A percentile compares a stretch with the other conserved stretches of the same genome.
These are phyloP conservation scores for Fusarium vanettenii DNA, from an alignment of 2,329 filamentous ascomycete species.

Conservation along the genomic window DNA sequence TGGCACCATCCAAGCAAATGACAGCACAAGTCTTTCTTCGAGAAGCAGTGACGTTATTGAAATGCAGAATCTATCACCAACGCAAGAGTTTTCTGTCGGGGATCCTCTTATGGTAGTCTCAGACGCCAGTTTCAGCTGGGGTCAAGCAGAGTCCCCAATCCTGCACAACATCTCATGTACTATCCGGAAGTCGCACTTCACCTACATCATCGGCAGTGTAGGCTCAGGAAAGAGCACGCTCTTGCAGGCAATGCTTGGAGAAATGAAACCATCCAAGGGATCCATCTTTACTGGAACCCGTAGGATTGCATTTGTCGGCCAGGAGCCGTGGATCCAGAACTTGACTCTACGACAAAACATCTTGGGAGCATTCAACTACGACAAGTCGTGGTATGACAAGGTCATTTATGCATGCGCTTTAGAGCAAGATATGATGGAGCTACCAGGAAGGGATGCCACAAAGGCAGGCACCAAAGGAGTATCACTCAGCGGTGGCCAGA, in stretches of 20 bases:
- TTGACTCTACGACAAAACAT: conserved; percentile 17
- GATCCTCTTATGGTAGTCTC: conserved; percentile 10
- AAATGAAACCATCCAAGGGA: conserved; percentile 8
- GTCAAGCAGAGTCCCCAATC: not conserved
- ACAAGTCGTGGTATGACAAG: conserved; percentile 9
- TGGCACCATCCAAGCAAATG: not conserved
- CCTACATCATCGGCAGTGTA: conserved; percentile 14
- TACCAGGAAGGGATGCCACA: conserved; percentile 2
- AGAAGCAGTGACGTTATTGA: not conserved
- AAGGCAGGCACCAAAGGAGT: conserved; percentile 49
- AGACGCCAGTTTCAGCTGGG: conserved; percentile 8
- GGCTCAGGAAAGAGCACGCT: conserved; percentile 14
- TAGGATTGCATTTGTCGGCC: conserved; percentile 13
- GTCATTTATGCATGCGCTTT: conserved; percentile 8
- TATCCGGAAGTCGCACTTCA: conserved; percentile 12
- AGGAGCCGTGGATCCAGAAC: conserved; percentile 19
- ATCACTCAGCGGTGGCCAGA: conserved; percentile 50
- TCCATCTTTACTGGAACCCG: conserved; percentile 7
- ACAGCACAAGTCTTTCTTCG: not conserved
- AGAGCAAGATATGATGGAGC: conserved; percentile 10
- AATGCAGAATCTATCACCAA: not conserved
- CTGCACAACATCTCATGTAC: conserved; percentile 4
- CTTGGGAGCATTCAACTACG: conserved; percentile 1
- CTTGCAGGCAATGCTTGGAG: conserved; percentile 13
- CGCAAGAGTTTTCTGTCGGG: not conserved